These are phyloP conservation scores for Amauroascus verrucosus DNA, from an alignment of 2,329 filamentous ascomycete genomes.

Conservation along the genomic window DNA sequence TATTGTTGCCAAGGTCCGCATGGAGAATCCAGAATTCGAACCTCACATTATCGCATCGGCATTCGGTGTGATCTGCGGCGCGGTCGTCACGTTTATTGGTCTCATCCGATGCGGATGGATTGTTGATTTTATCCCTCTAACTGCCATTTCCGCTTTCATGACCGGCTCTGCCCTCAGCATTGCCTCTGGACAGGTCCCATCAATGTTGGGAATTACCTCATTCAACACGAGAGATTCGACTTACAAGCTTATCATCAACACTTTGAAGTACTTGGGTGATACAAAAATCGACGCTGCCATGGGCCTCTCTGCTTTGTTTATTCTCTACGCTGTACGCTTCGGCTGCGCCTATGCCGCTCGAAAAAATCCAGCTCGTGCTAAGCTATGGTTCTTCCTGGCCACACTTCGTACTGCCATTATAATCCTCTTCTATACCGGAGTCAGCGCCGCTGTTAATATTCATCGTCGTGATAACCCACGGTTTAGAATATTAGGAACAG, in stretches of 20 bases:
- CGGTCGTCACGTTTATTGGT: slow-evolving; percentile 68
- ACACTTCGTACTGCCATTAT: slow-evolving; percentile 86
- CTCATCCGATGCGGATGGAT: slow-evolving; percentile 75
- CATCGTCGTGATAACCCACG: slow-evolving; percentile 51
- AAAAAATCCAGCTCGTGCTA: slow-evolving; percentile 58
- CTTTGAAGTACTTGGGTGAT: slow-evolving; percentile 57
- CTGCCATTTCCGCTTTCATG: slow-evolving; percentile 91
- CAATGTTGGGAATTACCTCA: slow-evolving; percentile 63
- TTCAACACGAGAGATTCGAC: slow-evolving; percentile 68
- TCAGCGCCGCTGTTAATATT: slow-evolving; percentile 76
- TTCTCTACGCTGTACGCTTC: slow-evolving; percentile 67
- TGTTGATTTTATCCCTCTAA: slow-evolving; percentile 83
- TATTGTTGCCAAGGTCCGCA: slow-evolving; percentile 57
- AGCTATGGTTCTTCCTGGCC: slow-evolving; percentile 77
- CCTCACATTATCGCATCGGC: slow-evolving; percentile 62
- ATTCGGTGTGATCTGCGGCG: slow-evolving; percentile 66
- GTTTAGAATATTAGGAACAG: slow-evolving; percentile 63
- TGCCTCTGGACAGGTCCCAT: slow-evolving; percentile 68
- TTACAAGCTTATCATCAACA: slow-evolving; percentile 75
- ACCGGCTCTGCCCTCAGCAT: slow-evolving; percentile 91
- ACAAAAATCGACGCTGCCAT: slow-evolving; percentile 72
- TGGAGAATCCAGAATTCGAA: slow-evolving; percentile 45
- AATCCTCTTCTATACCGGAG: slow-evolving; percentile 81
- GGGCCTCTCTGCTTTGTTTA: slow-evolving; percentile 67
- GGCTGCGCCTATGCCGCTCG: slow-evolving; percentile 56